Evolutionary conservation across 2,329 filamentous ascomycete genomes (phyloP).

Genomic region (Colletotrichum musicola): DNA sequence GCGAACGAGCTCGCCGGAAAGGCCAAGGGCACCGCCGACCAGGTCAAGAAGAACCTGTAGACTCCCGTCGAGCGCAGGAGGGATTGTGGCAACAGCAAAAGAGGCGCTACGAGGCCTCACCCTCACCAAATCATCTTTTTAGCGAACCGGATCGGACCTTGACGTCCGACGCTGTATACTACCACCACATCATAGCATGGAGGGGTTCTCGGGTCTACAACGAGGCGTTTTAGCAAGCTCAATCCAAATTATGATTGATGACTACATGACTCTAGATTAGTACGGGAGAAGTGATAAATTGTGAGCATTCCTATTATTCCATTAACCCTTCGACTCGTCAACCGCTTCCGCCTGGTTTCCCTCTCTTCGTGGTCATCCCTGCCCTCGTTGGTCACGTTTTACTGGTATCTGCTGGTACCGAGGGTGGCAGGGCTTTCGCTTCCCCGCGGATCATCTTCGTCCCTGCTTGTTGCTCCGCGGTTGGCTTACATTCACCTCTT

Average conservation of each 20-base stretch:
- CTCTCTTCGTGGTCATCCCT: too few relatives aligned
- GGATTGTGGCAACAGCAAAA: background rate
- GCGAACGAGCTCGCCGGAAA: constrained; percentile 53
- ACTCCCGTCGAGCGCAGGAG: background rate
- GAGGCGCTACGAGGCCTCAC: background rate
- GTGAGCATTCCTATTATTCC: too few relatives aligned
- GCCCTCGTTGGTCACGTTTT: too few relatives aligned
- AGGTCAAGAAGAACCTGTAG: constrained; percentile 50
- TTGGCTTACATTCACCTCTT: background rate
- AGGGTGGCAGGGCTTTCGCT: too few relatives aligned
- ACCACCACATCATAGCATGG: constrained; percentile 33
- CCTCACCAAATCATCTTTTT: too few relatives aligned
- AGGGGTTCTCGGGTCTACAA: constrained; percentile 25
- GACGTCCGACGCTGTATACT: constrained; percentile 26
- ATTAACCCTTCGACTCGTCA: too few relatives aligned
- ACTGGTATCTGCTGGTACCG: too few relatives aligned
- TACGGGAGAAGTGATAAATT: background rate
- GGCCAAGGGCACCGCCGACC: constrained; percentile 58
- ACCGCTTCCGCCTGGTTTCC: too few relatives aligned
- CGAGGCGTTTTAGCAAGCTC: constrained; percentile 23
- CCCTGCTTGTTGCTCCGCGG: background rate
- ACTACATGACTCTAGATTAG: background rate
- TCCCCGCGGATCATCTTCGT: background rate
- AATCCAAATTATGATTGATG: constrained; percentile 15
- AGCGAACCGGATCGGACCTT: background rate